Evolutionary conservation across 108 stramenopile genomes (phyloP).

Genomic region (Pseudonitzschia delicatissima): DNA sequence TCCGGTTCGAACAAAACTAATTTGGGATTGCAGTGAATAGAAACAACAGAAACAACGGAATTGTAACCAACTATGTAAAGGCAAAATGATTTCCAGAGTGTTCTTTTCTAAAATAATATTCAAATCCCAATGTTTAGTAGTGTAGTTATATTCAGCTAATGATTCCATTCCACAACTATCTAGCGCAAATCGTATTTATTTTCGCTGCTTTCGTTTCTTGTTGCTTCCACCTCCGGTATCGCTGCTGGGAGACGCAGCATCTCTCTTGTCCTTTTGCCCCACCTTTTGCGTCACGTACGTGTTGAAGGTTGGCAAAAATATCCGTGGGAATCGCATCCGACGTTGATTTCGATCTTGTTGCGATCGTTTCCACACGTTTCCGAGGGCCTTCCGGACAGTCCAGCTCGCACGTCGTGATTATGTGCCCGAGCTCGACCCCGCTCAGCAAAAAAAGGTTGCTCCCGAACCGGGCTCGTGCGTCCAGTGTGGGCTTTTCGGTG

Average conservation of each 20-base stretch:
- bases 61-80: neutral
- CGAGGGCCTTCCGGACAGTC: constrained; percentile 84
- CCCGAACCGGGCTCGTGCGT: constrained; percentile 79
- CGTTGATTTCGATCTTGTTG: too few species aligned
- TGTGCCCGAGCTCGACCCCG: constrained; percentile 83
- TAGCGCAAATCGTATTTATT: neutral
- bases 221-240: neutral
- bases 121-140: too few species aligned
- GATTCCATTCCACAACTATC: neutral
- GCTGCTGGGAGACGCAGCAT: neutral
- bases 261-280: neutral
- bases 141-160: too few species aligned
- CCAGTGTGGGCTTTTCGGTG: constrained; percentile 34
- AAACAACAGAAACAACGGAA: neutral
- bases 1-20: constrained; percentile 22
- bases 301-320: constrained; percentile 79
- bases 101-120: too few species aligned
- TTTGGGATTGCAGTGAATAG: constrained; percentile 22
- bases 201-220: constrained; percentile 7
- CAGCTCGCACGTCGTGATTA: constrained; percentile 76
- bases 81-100: too few species aligned
- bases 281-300: constrained; percentile 42
- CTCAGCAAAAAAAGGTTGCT: constrained; percentile 75
- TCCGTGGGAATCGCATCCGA: constrained; percentile 76
- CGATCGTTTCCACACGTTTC: constrained; percentile 78